Conservation (phyloP, 768 basidiomycete genomes). For the Paxillus rubicundulus region DNA sequence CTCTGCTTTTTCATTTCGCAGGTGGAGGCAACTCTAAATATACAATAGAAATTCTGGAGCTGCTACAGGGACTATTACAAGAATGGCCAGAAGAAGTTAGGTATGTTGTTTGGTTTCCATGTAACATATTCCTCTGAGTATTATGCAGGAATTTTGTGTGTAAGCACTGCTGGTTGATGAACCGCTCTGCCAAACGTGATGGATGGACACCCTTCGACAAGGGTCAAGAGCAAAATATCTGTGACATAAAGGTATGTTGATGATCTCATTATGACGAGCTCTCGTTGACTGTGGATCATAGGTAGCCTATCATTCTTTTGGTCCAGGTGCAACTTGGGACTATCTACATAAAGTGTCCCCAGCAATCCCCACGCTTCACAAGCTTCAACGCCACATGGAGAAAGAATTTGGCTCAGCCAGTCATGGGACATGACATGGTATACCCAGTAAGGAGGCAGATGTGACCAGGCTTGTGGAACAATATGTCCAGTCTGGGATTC, state of each 20-base stretch:
- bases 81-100: conserved; percentile 22
- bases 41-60: conserved; percentile 24
- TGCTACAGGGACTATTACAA: conserved; percentile 22
- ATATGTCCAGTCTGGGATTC: conserved; percentile 15
- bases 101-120: not conserved
- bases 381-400: not conserved
- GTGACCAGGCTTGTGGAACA: not conserved
- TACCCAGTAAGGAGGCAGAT: not conserved
- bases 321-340: not conserved
- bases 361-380: not conserved
- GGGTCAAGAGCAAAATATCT: conserved; percentile 1
- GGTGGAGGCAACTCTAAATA: conserved; percentile 14
- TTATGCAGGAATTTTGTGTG: conserved; percentile 1
- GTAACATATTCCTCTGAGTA: not conserved
- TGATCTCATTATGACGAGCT: not conserved
- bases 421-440: not conserved
- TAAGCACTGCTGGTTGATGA: conserved; percentile 5
- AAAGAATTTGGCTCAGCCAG: not conserved
- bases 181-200: not conserved
- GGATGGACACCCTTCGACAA: not conserved
- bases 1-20: conserved; percentile 23
- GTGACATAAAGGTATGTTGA: conserved; percentile 2
- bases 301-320: conserved; percentile 3
- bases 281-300: not conserved
- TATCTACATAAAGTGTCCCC: conserved; percentile 9